A percentile compares a stretch with the other conserved stretches of the same genome.
Evolutionary conservation across 1,284 basidiomycete genomes (phyloP).

Genomic region (Naganishia sp.): DNA sequence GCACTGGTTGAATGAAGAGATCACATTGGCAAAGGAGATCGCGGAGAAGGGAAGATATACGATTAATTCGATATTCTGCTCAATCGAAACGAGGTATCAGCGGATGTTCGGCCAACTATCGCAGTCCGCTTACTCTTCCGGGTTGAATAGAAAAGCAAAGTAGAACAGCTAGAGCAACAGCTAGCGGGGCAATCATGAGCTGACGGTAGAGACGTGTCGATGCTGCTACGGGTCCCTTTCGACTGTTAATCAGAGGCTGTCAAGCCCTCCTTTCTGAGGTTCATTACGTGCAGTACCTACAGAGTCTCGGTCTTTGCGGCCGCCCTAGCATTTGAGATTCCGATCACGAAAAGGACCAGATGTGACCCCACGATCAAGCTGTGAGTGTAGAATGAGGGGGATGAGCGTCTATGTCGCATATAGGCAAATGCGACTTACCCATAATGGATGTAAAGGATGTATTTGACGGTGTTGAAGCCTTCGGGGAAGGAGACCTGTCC

Average conservation of each 20-base stretch:
- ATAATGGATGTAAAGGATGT: conserved; percentile 13
- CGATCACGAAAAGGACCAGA: neutral
- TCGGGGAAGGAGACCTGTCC: conserved; percentile 2
- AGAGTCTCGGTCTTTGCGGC: neutral
- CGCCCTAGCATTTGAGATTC: neutral
- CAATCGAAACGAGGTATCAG: neutral
- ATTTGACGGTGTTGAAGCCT: conserved; percentile 6
- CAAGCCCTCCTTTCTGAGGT: too few relatives aligned
- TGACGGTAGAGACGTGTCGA: neutral
- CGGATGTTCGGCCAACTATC: neutral
- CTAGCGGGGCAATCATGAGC: conserved; percentile 2
- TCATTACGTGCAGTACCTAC: neutral
- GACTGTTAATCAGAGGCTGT: neutral
- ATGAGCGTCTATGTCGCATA: neutral
- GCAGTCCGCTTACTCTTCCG: neutral
- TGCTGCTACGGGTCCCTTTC: neutral
- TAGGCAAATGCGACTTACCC: neutral
- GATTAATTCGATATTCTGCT: conserved; percentile 10
- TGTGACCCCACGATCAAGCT: conserved; percentile 3
- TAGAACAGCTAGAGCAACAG: neutral
- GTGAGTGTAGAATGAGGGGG: too few relatives aligned
- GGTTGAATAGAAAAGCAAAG: conserved; percentile 10
- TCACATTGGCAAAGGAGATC: conserved; percentile 4
- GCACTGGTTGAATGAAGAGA: conserved; percentile 7
- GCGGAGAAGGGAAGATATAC: conserved; percentile 1